phyloP scores from a whole-genome alignment of 2,329 filamentous ascomycete species.

The Nigrospora oryzae region DNA sequence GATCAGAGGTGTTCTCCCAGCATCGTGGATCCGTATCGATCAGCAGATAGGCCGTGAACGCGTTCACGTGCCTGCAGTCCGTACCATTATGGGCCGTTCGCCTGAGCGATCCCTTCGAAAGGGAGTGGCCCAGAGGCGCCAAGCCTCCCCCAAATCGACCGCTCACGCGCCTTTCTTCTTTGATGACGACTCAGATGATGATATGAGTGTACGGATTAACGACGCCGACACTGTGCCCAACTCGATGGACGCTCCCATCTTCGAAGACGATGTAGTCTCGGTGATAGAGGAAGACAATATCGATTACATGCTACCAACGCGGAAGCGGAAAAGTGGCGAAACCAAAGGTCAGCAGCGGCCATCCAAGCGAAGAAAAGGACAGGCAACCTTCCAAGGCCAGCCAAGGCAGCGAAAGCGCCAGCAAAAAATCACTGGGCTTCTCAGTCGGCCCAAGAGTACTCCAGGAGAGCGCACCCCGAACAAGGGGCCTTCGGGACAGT shows the following conservation, averaged over 20 bases:
- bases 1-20: slow-evolving; percentile 54
- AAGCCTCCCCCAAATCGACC: slow-evolving; percentile 18
- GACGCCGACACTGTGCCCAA: slow-evolving; percentile 4
- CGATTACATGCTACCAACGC: slow-evolving; percentile 38
- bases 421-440: slow-evolving; percentile 19
- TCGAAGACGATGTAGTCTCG: slow-evolving; percentile 27
- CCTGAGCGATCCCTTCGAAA: slow-evolving; percentile 29
- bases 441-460: slow-evolving; percentile 10
- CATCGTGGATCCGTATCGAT: slow-evolving; percentile 58
- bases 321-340: slow-evolving; percentile 28
- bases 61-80: slow-evolving; percentile 17
- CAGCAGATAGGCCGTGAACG: slow-evolving; percentile 29
- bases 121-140: slow-evolving; percentile 41
- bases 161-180: slow-evolving; percentile 28
- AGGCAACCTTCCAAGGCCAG: slow-evolving; percentile 21
- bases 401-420: slow-evolving; percentile 15
- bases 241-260: slow-evolving; percentile 7
- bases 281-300: slow-evolving; percentile 42
- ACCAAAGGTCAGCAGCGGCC: slow-evolving; percentile 12
- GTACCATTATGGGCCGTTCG: slow-evolving; percentile 22
- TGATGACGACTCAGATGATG: slow-evolving; percentile 39
- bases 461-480: too few relatives aligned
- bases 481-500: too few relatives aligned
- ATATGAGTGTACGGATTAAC: slow-evolving; percentile 15
- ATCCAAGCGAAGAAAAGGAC: slow-evolving; percentile 19